Evolutionary conservation across 179 eudicot species (phyloP).

Genomic region (Sideroxylon spinosum): DNA sequence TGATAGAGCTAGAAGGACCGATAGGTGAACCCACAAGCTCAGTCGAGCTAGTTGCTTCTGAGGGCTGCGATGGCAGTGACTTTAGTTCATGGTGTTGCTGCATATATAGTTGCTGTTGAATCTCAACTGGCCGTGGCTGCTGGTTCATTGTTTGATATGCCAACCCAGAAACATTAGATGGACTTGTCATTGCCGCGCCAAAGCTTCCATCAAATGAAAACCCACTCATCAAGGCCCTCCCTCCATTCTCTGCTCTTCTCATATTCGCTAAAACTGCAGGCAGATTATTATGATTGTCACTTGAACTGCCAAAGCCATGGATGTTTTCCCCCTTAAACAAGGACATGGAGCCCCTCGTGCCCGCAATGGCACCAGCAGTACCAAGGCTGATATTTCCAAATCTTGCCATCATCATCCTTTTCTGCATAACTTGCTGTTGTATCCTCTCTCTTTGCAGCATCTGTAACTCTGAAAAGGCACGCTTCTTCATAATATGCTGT

Average conservation of each 20-base stretch:
- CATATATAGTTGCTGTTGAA: slow-evolving; percentile 7
- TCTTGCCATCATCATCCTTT: slow-evolving; percentile 10
- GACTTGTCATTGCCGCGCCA: background rate
- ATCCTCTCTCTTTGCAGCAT: slow-evolving; percentile 7
- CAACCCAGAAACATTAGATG: background rate
- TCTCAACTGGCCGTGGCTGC: background rate
- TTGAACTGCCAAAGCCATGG: background rate
- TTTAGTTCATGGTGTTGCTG: background rate
- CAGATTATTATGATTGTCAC: background rate
- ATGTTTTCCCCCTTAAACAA: background rate
- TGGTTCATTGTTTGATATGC: background rate
- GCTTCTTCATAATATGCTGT: slow-evolving; percentile 8
- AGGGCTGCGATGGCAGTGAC: background rate
- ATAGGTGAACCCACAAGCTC: slow-evolving; percentile 13
- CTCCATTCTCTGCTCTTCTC: slow-evolving; percentile 10
- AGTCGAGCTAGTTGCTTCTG: slow-evolving; percentile 1
- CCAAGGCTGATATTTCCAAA: slow-evolving; percentile 1
- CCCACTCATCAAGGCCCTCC: slow-evolving; percentile 13
- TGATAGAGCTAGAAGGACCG: background rate
- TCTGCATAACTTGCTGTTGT: slow-evolving; percentile 12
- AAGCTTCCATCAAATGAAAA: background rate
- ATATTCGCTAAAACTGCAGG: slow-evolving; percentile 3
- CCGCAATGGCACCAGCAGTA: background rate
- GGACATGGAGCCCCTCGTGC: slow-evolving; percentile 11
- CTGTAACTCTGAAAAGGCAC: slow-evolving; percentile 10